These are phyloP conservation scores for Cutaneotrichosporon sp. DNA, from an alignment of 1,284 basidiomycete species.

Conservation along the genomic window DNA sequence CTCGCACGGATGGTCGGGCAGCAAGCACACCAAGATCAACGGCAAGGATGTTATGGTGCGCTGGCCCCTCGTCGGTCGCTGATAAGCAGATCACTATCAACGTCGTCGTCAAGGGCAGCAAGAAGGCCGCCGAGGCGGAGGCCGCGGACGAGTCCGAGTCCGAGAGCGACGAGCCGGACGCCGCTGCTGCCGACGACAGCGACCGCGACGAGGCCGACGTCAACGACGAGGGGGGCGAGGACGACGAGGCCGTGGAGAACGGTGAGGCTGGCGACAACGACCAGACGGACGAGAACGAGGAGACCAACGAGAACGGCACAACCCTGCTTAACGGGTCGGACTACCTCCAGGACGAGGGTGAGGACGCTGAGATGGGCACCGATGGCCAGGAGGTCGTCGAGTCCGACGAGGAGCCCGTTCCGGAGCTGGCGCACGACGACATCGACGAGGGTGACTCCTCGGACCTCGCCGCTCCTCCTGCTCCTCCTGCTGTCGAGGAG, in stretches of 20 bases:
- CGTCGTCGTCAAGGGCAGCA: constrained; percentile 19
- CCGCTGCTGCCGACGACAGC: not conserved
- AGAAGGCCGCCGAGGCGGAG: constrained; percentile 9
- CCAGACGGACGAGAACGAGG: constrained; percentile 3
- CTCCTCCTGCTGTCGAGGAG: no score
- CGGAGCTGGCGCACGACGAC: not conserved
- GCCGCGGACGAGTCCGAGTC: constrained; percentile 1
- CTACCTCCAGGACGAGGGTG: not conserved
- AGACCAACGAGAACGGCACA: no score
- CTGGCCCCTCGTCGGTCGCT: not conserved
- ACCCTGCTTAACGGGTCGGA: not conserved
- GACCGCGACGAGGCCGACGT: not conserved
- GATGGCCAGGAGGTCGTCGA: not conserved
- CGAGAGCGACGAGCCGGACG: not conserved
- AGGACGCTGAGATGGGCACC: not conserved
- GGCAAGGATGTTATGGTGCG: constrained; percentile 21
- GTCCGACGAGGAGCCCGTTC: not conserved
- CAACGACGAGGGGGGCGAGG: not conserved
- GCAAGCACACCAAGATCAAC: constrained; percentile 18
- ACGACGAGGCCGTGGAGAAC: not conserved
- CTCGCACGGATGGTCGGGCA: constrained; percentile 27
- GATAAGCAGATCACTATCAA: constrained; percentile 21
- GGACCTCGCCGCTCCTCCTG: not conserved
- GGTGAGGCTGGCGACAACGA: not conserved
- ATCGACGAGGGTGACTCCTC: not conserved